A percentile compares a stretch with the other conserved stretches of the same genome.
Conservation (phyloP, 2,329 filamentous ascomycete species). For the Dothiorella sarmentorum region DNA sequence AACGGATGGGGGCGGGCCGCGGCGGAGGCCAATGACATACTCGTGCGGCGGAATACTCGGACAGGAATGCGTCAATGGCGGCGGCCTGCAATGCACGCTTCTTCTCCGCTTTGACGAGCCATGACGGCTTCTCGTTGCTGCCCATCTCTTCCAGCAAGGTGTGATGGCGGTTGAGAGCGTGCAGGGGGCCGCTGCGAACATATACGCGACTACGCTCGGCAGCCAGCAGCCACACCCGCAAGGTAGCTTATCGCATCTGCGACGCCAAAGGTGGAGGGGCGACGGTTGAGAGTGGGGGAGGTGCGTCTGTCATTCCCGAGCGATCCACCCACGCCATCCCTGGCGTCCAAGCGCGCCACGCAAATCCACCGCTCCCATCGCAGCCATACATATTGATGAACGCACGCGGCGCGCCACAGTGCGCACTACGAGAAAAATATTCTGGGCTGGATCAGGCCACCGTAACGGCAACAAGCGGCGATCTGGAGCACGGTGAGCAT, state of each 20-base stretch:
- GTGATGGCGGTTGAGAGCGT: neutral
- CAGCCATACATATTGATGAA: constrained; percentile 6
- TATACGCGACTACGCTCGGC: constrained; percentile 1
- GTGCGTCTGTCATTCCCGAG: constrained; percentile 7
- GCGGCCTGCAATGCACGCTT: constrained; percentile 8
- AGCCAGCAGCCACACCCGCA: constrained; percentile 1
- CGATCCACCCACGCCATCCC: constrained; percentile 14
- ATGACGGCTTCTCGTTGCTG: neutral
- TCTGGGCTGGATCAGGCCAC: constrained; percentile 10
- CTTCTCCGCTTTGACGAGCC: constrained; percentile 4
- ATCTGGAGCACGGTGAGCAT: neutral
- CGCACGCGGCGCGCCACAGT: neutral
- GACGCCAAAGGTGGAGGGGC: neutral
- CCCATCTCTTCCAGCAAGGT: no score
- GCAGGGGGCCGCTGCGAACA: neutral
- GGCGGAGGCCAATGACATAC: constrained; percentile 4
- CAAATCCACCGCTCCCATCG: constrained; percentile 2
- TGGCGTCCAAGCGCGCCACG: constrained; percentile 5
- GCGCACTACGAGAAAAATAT: neutral
- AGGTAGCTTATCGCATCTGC: neutral
- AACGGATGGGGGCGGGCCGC: neutral
- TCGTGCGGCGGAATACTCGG: constrained; percentile 1
- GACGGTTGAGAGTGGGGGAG: constrained; percentile 6
- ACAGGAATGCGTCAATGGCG: constrained; percentile 2
- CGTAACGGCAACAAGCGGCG: neutral